These are phyloP conservation scores for Conidiobolus coronatus DNA, from an alignment of 371 early-diverging fungal genomes.

Conservation along the genomic window DNA sequence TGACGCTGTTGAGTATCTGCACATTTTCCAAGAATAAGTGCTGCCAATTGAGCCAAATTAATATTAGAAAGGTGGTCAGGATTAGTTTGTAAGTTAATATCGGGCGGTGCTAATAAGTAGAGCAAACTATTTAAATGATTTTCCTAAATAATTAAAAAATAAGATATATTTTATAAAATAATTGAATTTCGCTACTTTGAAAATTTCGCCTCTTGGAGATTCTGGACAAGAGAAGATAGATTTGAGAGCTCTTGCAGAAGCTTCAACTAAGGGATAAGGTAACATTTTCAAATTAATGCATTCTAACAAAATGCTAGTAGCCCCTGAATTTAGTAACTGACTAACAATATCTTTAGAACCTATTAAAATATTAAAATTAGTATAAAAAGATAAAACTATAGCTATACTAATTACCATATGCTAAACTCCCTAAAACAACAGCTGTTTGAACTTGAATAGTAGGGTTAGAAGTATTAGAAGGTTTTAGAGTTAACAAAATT, in stretches of 20 bases:
- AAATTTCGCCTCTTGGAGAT: constrained; percentile 26
- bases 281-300: constrained; percentile 20
- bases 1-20: constrained; percentile 36
- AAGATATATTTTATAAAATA: constrained; percentile 8
- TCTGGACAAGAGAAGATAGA: constrained; percentile 38
- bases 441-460: constrained; percentile 35
- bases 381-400: neutral
- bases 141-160: constrained; percentile 12
- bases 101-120: neutral
- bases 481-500: constrained; percentile 25
- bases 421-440: constrained; percentile 56
- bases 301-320: constrained; percentile 28
- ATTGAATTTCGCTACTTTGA: constrained; percentile 16
- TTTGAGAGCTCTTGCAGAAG: constrained; percentile 43
- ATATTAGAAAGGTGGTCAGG: neutral
- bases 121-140: neutral
- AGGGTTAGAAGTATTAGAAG: constrained; percentile 14
- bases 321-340: constrained; percentile 30
- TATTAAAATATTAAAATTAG: constrained; percentile 9
- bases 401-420: constrained; percentile 26
- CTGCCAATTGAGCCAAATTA: constrained; percentile 28
- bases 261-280: constrained; percentile 34
- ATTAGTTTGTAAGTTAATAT: neutral
- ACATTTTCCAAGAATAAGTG: constrained; percentile 36
- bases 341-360: constrained; percentile 38